Percentiles rank a stretch among this genome's conserved stretches.
phyloP scores from a whole-genome alignment of 1,284 basidiomycete species.

The Termitomyces sp. region DNA sequence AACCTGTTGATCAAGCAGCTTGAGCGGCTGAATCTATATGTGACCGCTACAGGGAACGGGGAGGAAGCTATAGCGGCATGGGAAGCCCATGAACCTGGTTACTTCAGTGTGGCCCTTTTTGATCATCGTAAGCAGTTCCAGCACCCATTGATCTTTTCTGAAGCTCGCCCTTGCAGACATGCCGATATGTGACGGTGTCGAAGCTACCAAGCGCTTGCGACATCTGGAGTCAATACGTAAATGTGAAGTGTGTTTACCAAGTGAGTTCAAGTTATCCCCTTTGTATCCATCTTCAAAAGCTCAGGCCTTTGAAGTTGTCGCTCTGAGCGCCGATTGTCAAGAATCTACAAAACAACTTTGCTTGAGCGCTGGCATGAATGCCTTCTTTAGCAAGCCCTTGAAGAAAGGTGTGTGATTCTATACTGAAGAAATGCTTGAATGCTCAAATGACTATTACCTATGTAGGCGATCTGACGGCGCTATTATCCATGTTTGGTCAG shows the following conservation, averaged over 20 bases:
- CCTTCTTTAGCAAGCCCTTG: constrained; percentile 66
- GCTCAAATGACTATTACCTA: neutral
- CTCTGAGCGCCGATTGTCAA: constrained; percentile 68
- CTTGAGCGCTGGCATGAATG: constrained; percentile 68
- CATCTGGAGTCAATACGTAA: constrained; percentile 54
- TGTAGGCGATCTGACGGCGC: constrained; percentile 39
- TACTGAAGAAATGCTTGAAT: neutral
- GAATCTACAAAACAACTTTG: constrained; percentile 70
- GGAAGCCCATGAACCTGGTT: constrained; percentile 61
- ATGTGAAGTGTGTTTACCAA: constrained; percentile 44
- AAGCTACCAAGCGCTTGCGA: constrained; percentile 60
- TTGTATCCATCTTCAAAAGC: constrained; percentile 8
- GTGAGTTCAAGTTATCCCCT: constrained; percentile 35
- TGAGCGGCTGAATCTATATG: constrained; percentile 53
- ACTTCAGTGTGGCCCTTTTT: constrained; percentile 64
- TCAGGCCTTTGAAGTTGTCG: constrained; percentile 45
- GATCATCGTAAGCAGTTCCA: constrained; percentile 52
- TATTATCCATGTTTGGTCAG: constrained; percentile 46
- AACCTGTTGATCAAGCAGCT: constrained; percentile 62
- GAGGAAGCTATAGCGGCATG: constrained; percentile 64
- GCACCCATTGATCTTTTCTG: neutral
- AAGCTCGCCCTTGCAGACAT: constrained; percentile 43
- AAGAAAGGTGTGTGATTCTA: constrained; percentile 47
- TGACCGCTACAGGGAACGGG: constrained; percentile 59
- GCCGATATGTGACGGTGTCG: constrained; percentile 71